Evolutionary conservation across 768 basidiomycete genomes (phyloP), one percentile per base, ranked within the genome.

Genomic region (Piloderma croceum): DNA sequence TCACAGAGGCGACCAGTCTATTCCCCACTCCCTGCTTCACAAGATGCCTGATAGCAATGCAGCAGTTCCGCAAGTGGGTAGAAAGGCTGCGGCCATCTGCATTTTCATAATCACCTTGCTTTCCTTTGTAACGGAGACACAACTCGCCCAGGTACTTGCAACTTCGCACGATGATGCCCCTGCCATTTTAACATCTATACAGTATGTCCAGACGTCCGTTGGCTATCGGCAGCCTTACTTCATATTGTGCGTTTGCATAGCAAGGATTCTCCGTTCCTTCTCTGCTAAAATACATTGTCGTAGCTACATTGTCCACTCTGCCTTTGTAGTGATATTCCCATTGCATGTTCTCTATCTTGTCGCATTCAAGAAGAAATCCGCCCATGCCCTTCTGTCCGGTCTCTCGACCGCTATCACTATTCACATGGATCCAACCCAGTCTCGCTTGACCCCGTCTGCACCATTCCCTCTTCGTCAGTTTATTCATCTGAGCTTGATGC

Each of bases 141-240:
- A 87, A 53, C 68, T 85, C 11, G 76, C 85, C 0, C 85, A 90
- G 70, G 88, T 88, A 49, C 22, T 67, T 49, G 11, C 4, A 34
- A 18, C 19, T 34, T 20, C 20, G 34, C n/a, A 13, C 17, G 35
- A n/a, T 22, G 17, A n/a, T 20, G 19, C 10, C 19, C 21, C 34
- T 12, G 23, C n/a, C n/a, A 27, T 39, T 38, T 27, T 41, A 33
- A 41, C 31, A 21, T 17, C 3, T 39, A 7, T 37, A 19, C 46
- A 91, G 88, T 83, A 90, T 63, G 78, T 94, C 11, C 87, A 91
- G 59, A 78, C 78, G 1, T 73, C 71, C 1, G 64, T 90, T 22
- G 77, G 69, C 24, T 99, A 87, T 64, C 72, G 80, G 38, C 88
- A 96, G 44, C 89, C 94, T 1, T 94, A 81, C 70, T 84, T 97